Evolutionary conservation across 805 yeast genomes (phyloP).

Genomic region (Ogataea henricii): DNA sequence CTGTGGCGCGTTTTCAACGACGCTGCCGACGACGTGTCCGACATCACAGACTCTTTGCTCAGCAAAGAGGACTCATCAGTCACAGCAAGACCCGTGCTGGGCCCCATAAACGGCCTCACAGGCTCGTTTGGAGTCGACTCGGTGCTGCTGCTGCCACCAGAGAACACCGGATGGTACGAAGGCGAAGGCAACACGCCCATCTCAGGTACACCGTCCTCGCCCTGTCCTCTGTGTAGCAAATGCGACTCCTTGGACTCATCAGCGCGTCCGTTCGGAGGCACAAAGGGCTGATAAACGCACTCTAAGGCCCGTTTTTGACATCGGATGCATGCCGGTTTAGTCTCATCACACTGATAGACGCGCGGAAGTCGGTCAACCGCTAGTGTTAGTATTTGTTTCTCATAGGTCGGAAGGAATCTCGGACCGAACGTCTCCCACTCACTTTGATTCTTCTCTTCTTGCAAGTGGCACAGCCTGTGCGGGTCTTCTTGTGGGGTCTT

Average conservation of each 20-base stretch:
- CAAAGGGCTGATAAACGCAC: constrained; percentile 16
- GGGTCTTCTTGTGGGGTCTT: constrained; percentile 29
- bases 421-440: constrained; percentile 8
- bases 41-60: constrained; percentile 1
- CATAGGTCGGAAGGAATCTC: no score
- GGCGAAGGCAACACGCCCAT: background rate
- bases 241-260: background rate
- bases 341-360: constrained; percentile 27
- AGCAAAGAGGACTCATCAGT: background rate
- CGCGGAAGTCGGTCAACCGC: background rate
- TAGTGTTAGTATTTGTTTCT: constrained; percentile 2
- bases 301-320: constrained; percentile 24
- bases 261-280: background rate
- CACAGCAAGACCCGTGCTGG: background rate
- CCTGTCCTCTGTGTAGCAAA: background rate
- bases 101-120: background rate
- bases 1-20: constrained; percentile 4
- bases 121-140: constrained; percentile 3
- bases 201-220: background rate
- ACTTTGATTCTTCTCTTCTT: constrained; percentile 28
- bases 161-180: background rate
- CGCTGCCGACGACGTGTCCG: constrained; percentile 5
- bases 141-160: constrained; percentile 4
- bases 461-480: constrained; percentile 28
- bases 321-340: constrained; percentile 25